phyloP scores from a whole-genome alignment of 108 stramenopile species.

The Aurantiochytrium sp. region DNA sequence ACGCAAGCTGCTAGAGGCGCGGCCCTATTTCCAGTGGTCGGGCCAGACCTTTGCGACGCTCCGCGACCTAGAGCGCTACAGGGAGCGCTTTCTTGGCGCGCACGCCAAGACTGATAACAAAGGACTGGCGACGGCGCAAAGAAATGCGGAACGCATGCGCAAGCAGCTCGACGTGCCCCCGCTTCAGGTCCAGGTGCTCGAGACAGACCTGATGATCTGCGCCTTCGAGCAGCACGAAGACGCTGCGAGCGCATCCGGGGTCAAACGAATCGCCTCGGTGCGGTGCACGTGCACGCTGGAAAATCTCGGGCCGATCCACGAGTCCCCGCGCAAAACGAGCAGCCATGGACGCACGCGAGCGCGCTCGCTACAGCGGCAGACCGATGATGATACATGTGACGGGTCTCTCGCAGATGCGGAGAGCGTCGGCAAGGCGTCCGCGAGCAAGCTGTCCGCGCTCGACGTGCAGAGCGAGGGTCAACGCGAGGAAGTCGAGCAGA shows the following conservation, averaged over 20 bases:
- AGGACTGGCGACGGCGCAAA: neutral
- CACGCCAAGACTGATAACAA: neutral
- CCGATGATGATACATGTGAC: neutral
- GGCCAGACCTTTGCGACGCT: slow-evolving; percentile 12
- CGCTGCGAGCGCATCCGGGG: neutral
- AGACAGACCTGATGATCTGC: neutral
- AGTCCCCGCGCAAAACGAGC: neutral
- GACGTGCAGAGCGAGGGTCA: too few relatives aligned
- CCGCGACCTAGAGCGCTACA: neutral
- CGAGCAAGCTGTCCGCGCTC: too few relatives aligned
- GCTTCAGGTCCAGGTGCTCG: neutral
- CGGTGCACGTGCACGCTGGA: neutral
- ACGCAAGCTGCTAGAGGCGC: neutral
- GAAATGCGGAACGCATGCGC: neutral
- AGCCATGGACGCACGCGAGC: too few relatives aligned
- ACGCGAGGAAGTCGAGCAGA: too few relatives aligned
- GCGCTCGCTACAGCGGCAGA: too few relatives aligned
- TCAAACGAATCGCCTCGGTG: neutral
- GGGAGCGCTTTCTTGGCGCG: neutral
- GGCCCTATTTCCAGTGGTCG: neutral
- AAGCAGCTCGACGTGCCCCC: neutral
- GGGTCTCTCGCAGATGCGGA: too few relatives aligned
- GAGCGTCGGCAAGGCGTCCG: too few relatives aligned
- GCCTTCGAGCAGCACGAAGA: neutral
- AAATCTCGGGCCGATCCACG: neutral